Percentiles rank a stretch among this genome's conserved stretches.
phyloP scores from a whole-genome alignment of 2,329 filamentous ascomycete species.

The Cryphonectria japonica region DNA sequence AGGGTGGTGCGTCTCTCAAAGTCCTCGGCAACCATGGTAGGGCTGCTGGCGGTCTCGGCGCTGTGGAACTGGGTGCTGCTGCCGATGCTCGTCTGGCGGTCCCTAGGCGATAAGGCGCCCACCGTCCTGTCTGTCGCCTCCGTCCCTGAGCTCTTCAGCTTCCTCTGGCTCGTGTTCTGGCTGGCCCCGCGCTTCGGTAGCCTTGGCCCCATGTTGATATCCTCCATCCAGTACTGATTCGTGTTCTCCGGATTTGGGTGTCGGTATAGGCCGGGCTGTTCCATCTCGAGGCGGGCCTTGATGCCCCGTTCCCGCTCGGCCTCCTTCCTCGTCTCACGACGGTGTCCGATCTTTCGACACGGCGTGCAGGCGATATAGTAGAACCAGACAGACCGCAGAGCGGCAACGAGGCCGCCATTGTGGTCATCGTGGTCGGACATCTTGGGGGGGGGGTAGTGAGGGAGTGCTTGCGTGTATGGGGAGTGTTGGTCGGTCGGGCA shows the following conservation, averaged over 20 bases:
- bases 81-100: conserved; percentile 32
- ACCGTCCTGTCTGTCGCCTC: conserved; percentile 45
- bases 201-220: conserved; percentile 80
- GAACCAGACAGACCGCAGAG: conserved; percentile 76
- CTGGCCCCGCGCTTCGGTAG: conserved; percentile 64
- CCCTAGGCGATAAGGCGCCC: conserved; percentile 44
- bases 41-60: conserved; percentile 44
- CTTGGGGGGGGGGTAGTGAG: conserved; percentile 1
- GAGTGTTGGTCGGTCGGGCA: background rate
- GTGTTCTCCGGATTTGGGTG: conserved; percentile 84
- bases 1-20: conserved; percentile 44
- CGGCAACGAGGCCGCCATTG: conserved; percentile 49
- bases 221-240: conserved; percentile 86
- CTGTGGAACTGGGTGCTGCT: conserved; percentile 40
- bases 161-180: conserved; percentile 63
- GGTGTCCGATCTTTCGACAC: conserved; percentile 72
- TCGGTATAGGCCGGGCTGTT: conserved; percentile 74
- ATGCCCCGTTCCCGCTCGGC: conserved; percentile 70
- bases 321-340: conserved; percentile 70
- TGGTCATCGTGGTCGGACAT: conserved; percentile 29
- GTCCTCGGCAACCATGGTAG: conserved; percentile 53
- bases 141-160: conserved; percentile 60
- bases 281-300: conserved; percentile 65
- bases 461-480: background rate
- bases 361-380: conserved; percentile 78